Conservation (phyloP, 2,329 filamentous ascomycete species). For the Erysiphe neolycopersici region DNA sequence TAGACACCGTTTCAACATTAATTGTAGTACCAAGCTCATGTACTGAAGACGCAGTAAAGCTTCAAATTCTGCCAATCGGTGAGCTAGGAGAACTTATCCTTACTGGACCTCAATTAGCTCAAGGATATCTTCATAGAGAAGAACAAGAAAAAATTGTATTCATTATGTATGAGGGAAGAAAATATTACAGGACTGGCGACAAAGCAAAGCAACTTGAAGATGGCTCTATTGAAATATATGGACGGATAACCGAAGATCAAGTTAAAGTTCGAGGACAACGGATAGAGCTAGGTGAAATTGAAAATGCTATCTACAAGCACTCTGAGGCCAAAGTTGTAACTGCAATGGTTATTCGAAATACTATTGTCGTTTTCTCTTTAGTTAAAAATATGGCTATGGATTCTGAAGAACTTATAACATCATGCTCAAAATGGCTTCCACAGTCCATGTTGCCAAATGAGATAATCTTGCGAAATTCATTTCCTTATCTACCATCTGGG, state of each 20-base stretch:
- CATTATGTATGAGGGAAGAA: conserved; percentile 32
- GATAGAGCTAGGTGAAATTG: conserved; percentile 55
- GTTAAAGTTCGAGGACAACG: conserved; percentile 70
- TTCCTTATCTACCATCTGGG: conserved; percentile 57
- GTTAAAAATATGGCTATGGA: conserved; percentile 15
- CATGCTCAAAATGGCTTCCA: conserved; percentile 51
- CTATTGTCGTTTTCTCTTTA: conserved; percentile 40
- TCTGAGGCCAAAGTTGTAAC: conserved; percentile 35
- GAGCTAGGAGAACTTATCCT: conserved; percentile 40
- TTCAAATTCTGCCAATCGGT: conserved; percentile 10
- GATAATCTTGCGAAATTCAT: conserved; percentile 31
- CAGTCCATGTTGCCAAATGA: conserved; percentile 63
- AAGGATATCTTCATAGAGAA: conserved; percentile 55
- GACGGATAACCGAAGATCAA: conserved; percentile 54
- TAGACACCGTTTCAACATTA: conserved; percentile 38
- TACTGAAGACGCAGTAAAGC: conserved; percentile 4
- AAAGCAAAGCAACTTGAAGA: conserved; percentile 40
- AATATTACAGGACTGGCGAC: conserved; percentile 65
- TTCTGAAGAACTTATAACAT: conserved; percentile 22
- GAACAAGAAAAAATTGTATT: conserved; percentile 52
- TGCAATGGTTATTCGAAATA: conserved; percentile 36
- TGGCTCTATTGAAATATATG: conserved; percentile 58
- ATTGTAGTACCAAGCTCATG: conserved; percentile 8
- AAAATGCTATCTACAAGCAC: conserved; percentile 37
- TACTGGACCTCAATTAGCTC: conserved; percentile 54